These are phyloP conservation scores for Tetradesmus lagerheimii DNA, from an alignment of 139 green algal species.

Conservation along the genomic window DNA sequence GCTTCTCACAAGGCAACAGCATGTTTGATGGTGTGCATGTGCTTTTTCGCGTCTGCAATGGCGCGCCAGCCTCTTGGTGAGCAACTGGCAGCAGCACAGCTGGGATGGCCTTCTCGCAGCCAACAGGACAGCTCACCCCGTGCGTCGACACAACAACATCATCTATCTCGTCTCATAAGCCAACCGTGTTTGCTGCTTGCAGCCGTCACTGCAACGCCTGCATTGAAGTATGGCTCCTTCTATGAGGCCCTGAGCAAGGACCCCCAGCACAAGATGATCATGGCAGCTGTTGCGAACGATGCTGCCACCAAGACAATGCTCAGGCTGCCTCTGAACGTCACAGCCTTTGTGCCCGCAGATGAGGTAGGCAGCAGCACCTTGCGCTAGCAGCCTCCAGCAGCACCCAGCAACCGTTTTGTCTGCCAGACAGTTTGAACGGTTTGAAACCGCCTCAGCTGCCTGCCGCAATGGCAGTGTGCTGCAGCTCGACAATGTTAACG, in stretches of 20 bases:
- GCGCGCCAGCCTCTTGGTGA: background rate
- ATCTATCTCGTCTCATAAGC: background rate
- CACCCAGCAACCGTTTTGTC: too few species aligned
- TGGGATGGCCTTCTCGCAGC: background rate
- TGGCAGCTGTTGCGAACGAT: constrained; percentile 1
- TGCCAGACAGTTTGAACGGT: too few species aligned
- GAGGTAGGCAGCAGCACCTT: background rate
- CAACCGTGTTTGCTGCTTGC: background rate
- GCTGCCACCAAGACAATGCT: constrained; percentile 14
- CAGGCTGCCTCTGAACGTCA: background rate
- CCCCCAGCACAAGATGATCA: constrained; percentile 7
- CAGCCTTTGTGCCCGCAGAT: constrained; percentile 35
- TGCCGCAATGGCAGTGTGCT: too few species aligned
- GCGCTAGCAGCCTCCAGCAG: background rate
- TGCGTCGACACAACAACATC: background rate
- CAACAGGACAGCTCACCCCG: too few species aligned
- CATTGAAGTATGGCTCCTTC: background rate
- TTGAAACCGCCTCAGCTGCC: too few species aligned
- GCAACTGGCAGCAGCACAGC: background rate
- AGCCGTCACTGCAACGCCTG: background rate
- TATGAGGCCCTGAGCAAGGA: constrained; percentile 24
- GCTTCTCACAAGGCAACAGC: background rate
- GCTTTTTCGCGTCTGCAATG: background rate
- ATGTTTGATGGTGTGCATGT: background rate
- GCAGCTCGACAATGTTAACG: too few species aligned